A percentile compares a stretch with the other conserved stretches of the same genome.
These are phyloP conservation scores for Picochlorum sp. DNA, from an alignment of 139 green algal species.

Conservation along the genomic window DNA sequence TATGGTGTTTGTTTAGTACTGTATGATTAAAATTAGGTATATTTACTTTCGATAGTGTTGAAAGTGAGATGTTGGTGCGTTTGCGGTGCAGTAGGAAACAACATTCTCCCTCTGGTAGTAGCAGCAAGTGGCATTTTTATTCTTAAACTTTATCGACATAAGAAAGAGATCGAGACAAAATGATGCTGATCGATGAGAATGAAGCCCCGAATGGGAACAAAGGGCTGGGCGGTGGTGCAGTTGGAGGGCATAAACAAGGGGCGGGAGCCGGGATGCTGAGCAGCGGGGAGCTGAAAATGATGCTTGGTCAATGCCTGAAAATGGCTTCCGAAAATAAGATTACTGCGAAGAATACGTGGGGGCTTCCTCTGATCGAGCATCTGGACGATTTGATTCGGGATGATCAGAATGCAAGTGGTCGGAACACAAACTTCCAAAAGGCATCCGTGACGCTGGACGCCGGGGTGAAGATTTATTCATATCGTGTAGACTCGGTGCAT, in stretches of 20 bases:
- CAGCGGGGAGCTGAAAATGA: constrained; percentile 15
- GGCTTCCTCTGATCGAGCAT: constrained; percentile 75
- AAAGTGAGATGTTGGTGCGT: too few relatives aligned
- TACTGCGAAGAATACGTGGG: constrained; percentile 69
- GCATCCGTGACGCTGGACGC: constrained; percentile 76
- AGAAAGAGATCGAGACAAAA: too few relatives aligned
- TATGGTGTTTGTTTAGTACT: too few relatives aligned
- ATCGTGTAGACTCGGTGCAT: constrained; percentile 74
- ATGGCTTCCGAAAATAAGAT: constrained; percentile 70
- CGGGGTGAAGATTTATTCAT: constrained; percentile 84
- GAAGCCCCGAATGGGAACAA: too few relatives aligned
- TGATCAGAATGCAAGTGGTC: constrained; percentile 23
- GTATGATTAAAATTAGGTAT: too few relatives aligned
- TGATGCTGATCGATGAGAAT: too few relatives aligned
- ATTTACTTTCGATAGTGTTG: too few relatives aligned
- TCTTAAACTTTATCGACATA: too few relatives aligned
- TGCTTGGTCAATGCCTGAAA: constrained; percentile 66
- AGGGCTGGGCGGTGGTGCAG: neutral
- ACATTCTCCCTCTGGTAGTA: too few relatives aligned
- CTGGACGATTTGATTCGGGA: constrained; percentile 56
- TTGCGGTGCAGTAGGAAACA: too few relatives aligned
- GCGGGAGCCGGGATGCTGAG: neutral
- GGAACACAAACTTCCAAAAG: constrained; percentile 78
- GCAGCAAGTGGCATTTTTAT: too few relatives aligned
- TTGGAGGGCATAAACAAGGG: neutral